Percentiles rank a stretch among this genome's conserved stretches.
Conservation (phyloP, 1,139 yeast species). For the Geotrichum carabidarum region DNA sequence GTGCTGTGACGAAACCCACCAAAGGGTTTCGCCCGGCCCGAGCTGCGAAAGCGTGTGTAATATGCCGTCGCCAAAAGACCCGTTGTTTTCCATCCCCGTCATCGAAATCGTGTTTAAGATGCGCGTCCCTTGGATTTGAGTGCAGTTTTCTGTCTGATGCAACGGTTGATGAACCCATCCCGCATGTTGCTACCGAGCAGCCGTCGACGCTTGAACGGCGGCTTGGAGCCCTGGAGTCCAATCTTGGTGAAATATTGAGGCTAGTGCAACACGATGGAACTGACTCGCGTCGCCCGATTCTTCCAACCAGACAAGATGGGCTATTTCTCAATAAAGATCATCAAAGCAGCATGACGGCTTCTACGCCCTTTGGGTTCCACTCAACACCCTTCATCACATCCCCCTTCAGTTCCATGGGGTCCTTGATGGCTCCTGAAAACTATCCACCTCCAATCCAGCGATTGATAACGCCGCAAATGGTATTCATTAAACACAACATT, state of each 20-base stretch:
- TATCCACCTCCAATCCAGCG: slow-evolving; percentile 48
- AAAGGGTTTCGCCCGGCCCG: slow-evolving; percentile 17
- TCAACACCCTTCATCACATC: slow-evolving; percentile 45
- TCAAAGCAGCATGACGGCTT: slow-evolving; percentile 22
- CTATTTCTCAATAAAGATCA: slow-evolving; percentile 8
- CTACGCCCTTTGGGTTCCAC: slow-evolving; percentile 41
- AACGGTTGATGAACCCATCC: not conserved
- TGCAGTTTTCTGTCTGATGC: slow-evolving; percentile 45
- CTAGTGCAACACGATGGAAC: not conserved
- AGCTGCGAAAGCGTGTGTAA: slow-evolving; percentile 50
- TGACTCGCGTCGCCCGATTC: not conserved
- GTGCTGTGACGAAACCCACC: not conserved
- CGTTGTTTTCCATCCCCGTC: slow-evolving; percentile 52
- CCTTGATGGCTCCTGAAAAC: slow-evolving; percentile 35
- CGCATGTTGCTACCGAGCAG: not conserved
- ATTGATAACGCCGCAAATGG: slow-evolving; percentile 39
- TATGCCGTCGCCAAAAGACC: slow-evolving; percentile 59
- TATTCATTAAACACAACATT: slow-evolving; percentile 41
- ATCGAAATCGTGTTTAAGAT: slow-evolving; percentile 51
- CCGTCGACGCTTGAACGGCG: slow-evolving; percentile 7
- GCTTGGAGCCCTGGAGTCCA: not conserved
- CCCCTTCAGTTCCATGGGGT: slow-evolving; percentile 48
- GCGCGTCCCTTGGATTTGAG: slow-evolving; percentile 46
- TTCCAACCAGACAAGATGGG: not conserved
- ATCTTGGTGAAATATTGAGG: not conserved